Evolutionary conservation across 768 basidiomycete genomes (phyloP).

Genomic region (Collybia sp.): DNA sequence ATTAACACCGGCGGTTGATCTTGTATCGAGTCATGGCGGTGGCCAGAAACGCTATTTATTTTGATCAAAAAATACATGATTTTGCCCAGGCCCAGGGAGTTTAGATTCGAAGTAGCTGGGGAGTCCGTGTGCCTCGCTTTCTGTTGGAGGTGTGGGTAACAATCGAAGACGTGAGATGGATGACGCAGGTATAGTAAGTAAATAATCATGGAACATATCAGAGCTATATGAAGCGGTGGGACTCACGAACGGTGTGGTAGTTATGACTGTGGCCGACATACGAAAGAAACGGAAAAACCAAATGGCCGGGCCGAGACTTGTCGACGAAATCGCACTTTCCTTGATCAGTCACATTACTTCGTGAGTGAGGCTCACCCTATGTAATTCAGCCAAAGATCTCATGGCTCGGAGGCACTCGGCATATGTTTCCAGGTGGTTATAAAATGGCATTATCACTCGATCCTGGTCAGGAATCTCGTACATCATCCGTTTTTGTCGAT

Average conservation of each 20-base stretch:
- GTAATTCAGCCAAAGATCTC: too few relatives aligned
- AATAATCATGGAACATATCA: not conserved
- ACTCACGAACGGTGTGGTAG: slow-evolving; percentile 9
- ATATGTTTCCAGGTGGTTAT: too few relatives aligned
- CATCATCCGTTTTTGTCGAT: too few relatives aligned
- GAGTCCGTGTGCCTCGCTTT: not conserved
- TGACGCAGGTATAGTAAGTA: not conserved
- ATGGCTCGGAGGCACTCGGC: too few relatives aligned
- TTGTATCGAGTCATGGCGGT: not conserved
- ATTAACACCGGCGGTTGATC: not conserved
- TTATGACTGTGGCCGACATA: slow-evolving; percentile 16
- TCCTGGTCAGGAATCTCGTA: too few relatives aligned
- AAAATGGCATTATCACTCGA: too few relatives aligned
- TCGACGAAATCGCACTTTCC: slow-evolving; percentile 39
- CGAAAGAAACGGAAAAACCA: slow-evolving; percentile 31
- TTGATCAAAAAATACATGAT: too few relatives aligned
- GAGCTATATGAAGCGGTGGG: not conserved
- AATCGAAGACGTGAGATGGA: not conserved
- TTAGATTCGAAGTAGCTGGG: not conserved
- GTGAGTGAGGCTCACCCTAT: too few relatives aligned
- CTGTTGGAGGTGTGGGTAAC: not conserved
- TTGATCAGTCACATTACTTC: not conserved
- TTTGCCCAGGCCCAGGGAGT: too few relatives aligned
- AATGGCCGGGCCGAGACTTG: slow-evolving; percentile 16
- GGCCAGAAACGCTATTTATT: not conserved